These are phyloP conservation scores for Astraeus odoratus DNA, from an alignment of 768 basidiomycete species.

Conservation along the genomic window DNA sequence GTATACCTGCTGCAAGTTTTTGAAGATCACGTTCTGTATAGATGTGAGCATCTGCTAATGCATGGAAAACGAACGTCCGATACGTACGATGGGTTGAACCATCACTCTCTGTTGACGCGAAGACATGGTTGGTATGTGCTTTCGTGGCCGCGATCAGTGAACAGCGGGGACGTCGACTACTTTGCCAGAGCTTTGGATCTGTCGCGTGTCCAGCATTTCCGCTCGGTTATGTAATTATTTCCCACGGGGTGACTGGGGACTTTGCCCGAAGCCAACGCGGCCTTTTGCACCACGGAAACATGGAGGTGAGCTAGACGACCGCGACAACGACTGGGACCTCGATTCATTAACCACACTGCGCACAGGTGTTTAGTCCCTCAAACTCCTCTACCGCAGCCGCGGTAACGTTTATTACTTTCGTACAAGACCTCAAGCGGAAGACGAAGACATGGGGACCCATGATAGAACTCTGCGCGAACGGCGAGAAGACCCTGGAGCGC, in stretches of 20 bases:
- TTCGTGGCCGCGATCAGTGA: conserved; percentile 4
- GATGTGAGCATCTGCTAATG: conserved; percentile 7
- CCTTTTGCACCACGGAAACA: conserved; percentile 16
- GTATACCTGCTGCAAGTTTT: conserved; percentile 82
- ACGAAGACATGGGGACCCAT: conserved; percentile 94
- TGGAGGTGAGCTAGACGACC: conserved; percentile 20
- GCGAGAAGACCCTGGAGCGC: conserved; percentile 95
- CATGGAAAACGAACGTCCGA: background rate
- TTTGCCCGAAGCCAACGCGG: conserved; percentile 14
- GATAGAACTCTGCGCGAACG: conserved; percentile 89
- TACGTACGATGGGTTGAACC: conserved; percentile 97
- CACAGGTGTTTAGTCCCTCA: conserved; percentile 63
- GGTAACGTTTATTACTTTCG: conserved; percentile 98
- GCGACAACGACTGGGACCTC: conserved; percentile 5
- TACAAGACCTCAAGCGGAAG: conserved; percentile 97
- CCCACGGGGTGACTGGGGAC: conserved; percentile 13
- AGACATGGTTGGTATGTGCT: conserved; percentile 57
- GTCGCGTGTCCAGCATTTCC: no score
- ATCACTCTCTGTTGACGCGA: conserved; percentile 93
- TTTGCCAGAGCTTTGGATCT: no score
- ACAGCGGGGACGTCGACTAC: no score
- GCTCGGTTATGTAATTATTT: conserved; percentile 15
- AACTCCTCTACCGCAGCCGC: conserved; percentile 96
- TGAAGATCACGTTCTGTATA: conserved; percentile 90
- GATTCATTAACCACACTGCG: background rate